These are phyloP conservation scores for Camelina laxa DNA, from an alignment of 345 rosid species.

Conservation along the genomic window DNA sequence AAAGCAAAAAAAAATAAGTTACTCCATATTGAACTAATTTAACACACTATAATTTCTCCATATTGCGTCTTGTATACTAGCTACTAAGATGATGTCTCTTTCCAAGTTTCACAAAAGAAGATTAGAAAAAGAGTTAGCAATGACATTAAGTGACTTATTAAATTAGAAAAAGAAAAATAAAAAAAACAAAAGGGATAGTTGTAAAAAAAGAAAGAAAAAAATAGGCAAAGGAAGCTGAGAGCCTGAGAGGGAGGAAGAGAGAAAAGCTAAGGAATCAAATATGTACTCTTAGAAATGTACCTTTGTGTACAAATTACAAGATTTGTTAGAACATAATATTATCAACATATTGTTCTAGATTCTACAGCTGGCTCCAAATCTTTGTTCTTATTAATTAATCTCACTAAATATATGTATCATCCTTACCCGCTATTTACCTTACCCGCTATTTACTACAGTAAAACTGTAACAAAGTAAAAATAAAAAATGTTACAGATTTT, in stretches of 20 bases:
- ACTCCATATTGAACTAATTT: not conserved
- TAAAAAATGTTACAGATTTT: not conserved
- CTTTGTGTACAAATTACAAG: slow-evolving; percentile 42
- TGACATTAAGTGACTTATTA: not conserved
- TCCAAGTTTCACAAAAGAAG: not conserved
- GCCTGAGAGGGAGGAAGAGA: not conserved
- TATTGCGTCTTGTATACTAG: not conserved
- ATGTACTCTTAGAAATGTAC: slow-evolving; percentile 40
- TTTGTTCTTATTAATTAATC: slow-evolving; percentile 10
- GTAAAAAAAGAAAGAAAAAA: slow-evolving; percentile 3
- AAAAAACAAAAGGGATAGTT: not conserved
- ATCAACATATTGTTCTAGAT: slow-evolving; percentile 36
- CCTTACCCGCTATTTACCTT: not conserved
- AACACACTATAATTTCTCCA: not conserved
- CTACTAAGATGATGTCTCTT: not conserved
- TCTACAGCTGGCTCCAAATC: slow-evolving; percentile 40
- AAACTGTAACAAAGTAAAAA: not conserved
- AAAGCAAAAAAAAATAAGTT: too few relatives aligned
- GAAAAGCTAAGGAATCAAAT: slow-evolving; percentile 37
- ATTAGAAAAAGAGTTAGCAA: not conserved
- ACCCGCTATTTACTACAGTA: slow-evolving; percentile 3
- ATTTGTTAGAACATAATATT: slow-evolving; percentile 28
- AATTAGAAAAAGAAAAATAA: not conserved
- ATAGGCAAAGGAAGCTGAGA: slow-evolving; percentile 24
- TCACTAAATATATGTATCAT: not conserved